Evolutionary conservation across 257 asterid species (phyloP).

Genomic region (Nicotiana otophora): DNA sequence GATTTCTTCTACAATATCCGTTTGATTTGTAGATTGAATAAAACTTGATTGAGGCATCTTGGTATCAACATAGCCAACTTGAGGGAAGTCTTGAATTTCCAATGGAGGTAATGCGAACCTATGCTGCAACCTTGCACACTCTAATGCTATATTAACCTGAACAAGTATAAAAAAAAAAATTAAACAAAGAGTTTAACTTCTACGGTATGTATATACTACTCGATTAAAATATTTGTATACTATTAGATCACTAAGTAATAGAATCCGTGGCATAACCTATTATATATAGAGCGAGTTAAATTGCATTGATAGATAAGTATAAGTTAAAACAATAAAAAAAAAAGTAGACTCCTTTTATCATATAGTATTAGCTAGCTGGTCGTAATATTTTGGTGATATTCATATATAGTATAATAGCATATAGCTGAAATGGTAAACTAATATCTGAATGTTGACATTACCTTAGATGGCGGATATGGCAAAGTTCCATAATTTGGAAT

Average conservation of each 20-base stretch:
- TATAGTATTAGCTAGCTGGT: too few relatives aligned
- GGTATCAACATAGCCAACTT: constrained; percentile 29
- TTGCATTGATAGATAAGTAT: too few relatives aligned
- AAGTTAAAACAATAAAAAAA: not conserved
- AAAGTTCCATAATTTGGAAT: constrained; percentile 29
- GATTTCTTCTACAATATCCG: constrained; percentile 60
- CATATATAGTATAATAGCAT: not conserved
- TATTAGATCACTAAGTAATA: too few relatives aligned
- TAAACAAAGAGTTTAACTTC: not conserved
- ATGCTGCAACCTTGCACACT: constrained; percentile 87
- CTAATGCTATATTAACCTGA: constrained; percentile 82
- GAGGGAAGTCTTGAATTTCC: constrained; percentile 62
- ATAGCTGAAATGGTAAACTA: too few relatives aligned
- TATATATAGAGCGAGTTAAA: too few relatives aligned
- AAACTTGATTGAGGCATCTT: constrained; percentile 16
- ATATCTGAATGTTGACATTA: constrained; percentile 9
- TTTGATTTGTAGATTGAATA: constrained; percentile 13
- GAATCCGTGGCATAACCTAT: not conserved
- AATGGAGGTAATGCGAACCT: constrained; percentile 62
- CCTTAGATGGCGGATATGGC: constrained; percentile 77
- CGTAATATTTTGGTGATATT: not conserved
- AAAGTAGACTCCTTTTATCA: not conserved
- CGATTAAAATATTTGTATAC: not conserved
- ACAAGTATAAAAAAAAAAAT: not conserved
- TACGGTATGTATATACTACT: too few relatives aligned